These are phyloP conservation scores for Russula emetica DNA, from an alignment of 768 basidiomycete genomes.

Conservation along the genomic window DNA sequence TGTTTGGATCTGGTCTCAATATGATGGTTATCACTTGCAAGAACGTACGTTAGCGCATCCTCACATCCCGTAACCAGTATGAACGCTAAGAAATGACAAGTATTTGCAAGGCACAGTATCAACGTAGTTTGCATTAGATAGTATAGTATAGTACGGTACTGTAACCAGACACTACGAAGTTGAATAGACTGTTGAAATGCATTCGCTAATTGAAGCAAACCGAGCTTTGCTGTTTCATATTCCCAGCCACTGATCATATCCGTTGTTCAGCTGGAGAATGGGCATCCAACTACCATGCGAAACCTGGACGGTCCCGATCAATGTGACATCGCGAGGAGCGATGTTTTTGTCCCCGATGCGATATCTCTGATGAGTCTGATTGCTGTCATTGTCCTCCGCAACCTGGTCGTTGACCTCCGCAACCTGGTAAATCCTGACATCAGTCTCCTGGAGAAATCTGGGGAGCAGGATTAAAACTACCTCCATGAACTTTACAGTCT, in stretches of 20 bases:
- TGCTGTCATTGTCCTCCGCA: too few relatives aligned
- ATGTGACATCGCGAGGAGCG: background rate
- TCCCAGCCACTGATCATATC: background rate
- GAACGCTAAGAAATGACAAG: background rate
- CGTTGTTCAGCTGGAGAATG: slow-evolving; percentile 11
- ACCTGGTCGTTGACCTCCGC: background rate
- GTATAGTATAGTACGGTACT: background rate
- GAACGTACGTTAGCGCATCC: background rate
- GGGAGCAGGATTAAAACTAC: background rate
- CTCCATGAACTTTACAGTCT: slow-evolving; percentile 5
- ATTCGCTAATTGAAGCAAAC: background rate
- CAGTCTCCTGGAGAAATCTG: background rate
- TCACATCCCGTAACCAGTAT: background rate
- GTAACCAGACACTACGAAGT: background rate
- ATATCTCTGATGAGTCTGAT: background rate
- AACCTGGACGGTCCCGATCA: slow-evolving; percentile 15
- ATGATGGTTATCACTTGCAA: background rate
- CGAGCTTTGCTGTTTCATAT: background rate
- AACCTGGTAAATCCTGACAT: background rate
- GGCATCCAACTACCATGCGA: slow-evolving; percentile 25
- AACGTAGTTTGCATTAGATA: background rate
- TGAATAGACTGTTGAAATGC: background rate
- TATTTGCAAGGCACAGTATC: background rate
- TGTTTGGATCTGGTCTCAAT: background rate
- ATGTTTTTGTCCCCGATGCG: background rate